These are phyloP conservation scores for Metarhizium album DNA, from an alignment of 2,329 filamentous ascomycete species.

Conservation along the genomic window DNA sequence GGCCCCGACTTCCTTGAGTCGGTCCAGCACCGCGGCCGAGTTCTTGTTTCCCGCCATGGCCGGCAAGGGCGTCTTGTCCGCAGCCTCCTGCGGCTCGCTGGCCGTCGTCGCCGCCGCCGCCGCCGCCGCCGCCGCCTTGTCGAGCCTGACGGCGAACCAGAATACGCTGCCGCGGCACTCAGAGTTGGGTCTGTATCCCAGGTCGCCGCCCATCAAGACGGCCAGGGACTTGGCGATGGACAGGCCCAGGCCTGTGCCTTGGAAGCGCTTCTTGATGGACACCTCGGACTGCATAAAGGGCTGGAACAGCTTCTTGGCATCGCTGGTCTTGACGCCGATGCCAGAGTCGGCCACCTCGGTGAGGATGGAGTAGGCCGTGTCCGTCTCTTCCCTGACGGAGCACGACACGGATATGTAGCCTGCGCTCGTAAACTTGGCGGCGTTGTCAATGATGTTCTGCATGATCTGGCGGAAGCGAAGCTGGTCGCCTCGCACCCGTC, in stretches of 20 bases:
- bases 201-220: slow-evolving; percentile 43
- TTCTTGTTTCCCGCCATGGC: not conserved
- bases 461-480: slow-evolving; percentile 50
- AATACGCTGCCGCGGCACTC: slow-evolving; percentile 37
- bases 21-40: not conserved
- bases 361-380: slow-evolving; percentile 32
- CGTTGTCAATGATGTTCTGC: slow-evolving; percentile 52
- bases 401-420: slow-evolving; percentile 38
- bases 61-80: slow-evolving; percentile 5
- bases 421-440: slow-evolving; percentile 49
- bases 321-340: slow-evolving; percentile 37
- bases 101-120: slow-evolving; percentile 3
- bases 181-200: slow-evolving; percentile 30
- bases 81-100: slow-evolving; percentile 15
- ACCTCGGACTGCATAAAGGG: slow-evolving; percentile 43
- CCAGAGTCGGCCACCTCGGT: slow-evolving; percentile 44
- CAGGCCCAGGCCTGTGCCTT: slow-evolving; percentile 45
- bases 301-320: slow-evolving; percentile 37
- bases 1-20: not conserved
- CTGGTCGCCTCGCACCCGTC: slow-evolving; percentile 42
- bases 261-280: slow-evolving; percentile 35
- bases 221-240: slow-evolving; percentile 46
- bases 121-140: slow-evolving; percentile 12
- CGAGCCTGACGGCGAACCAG: slow-evolving; percentile 37
- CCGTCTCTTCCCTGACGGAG: slow-evolving; percentile 28